Evolutionary conservation across 257 asterid genomes (phyloP), one percentile per base, ranked within the genome.

Genomic region (Nicotiana sylvestris): DNA sequence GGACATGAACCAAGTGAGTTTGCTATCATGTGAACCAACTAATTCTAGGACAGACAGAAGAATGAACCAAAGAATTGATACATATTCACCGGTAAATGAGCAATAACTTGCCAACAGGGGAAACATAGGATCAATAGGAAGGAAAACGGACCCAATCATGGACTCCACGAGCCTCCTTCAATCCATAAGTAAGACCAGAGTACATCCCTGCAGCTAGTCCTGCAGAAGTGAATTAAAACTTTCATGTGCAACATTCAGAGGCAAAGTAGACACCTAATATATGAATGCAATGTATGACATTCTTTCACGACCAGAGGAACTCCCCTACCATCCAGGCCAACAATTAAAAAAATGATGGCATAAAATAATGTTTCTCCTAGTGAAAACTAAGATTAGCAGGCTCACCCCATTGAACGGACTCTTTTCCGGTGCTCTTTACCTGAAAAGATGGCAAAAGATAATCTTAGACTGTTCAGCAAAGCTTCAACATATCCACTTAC

Each of bases 351-450:
- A 7, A 43, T 43, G 2, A 43, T 7, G 10, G 46, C 46, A 39
- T 39, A 39, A 39, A 39, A 39, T 7, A 39, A 39, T 39, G 10
- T 43, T 43, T 2, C 7, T 7, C 11, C 10, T 39, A 43, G 10
- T 39, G 49, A 39, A 39, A 57, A 39, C 10, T 17, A 25, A 25
- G 46, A 17, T 21, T n/a, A 30, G 27, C 7, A 12, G 15, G 15
- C 89, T 87, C 87, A 96, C 99, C 99, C 99, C 98, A 96, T 66
- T 94, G 99, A 64, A 93, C 77, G 15, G 99, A 89, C 82, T 96
- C 98, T 87, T 93, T 94, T 64, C 99, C 98, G 16, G 96, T 94
- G 85, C 90, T 92, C 87, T 88, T 93, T 46, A 96, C 96, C 99
- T 94, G 84, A 27, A 62, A 21, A 25, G 78, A 74, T 4, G 10